Conservation (phyloP, 2,329 filamentous ascomycete species). For the Penicillium sp. region DNA sequence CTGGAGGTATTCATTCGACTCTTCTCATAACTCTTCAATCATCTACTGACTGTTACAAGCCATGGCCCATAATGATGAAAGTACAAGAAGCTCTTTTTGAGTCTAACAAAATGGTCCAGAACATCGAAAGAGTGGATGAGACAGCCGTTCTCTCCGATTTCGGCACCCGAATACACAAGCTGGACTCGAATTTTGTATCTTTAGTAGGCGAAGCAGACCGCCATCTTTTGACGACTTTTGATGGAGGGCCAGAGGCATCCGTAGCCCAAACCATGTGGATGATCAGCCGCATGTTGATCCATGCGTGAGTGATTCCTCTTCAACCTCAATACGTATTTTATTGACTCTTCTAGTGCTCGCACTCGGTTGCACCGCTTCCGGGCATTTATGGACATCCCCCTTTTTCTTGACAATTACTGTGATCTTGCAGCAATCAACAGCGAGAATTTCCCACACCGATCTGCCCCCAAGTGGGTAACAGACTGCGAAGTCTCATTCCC, state of each 20-base stretch:
- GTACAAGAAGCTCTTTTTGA: slow-evolving; percentile 19
- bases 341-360: slow-evolving; percentile 14
- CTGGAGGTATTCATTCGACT: slow-evolving; percentile 16
- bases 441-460: slow-evolving; percentile 3
- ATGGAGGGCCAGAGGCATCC: slow-evolving; percentile 15
- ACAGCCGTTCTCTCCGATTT: slow-evolving; percentile 3
- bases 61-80: slow-evolving; percentile 22
- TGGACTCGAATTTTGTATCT: slow-evolving; percentile 13
- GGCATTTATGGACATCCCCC: slow-evolving; percentile 24
- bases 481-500: slow-evolving; percentile 19
- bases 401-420: slow-evolving; percentile 25
- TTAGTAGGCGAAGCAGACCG: slow-evolving; percentile 17
- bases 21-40: not conserved
- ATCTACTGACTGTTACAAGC: slow-evolving; percentile 9
- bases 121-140: slow-evolving; percentile 10
- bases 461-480: slow-evolving; percentile 1
- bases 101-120: slow-evolving; percentile 12
- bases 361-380: slow-evolving; percentile 23
- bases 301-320: slow-evolving; percentile 14
- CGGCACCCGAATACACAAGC: slow-evolving; percentile 6
- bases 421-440: slow-evolving; percentile 22
- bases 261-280: slow-evolving; percentile 18
- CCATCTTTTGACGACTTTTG: slow-evolving; percentile 9
- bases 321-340: not conserved
- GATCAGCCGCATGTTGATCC: slow-evolving; percentile 15